Evolutionary conservation across 805 yeast genomes (phyloP).

Genomic region (Metschnikowia cerradonensis): DNA sequence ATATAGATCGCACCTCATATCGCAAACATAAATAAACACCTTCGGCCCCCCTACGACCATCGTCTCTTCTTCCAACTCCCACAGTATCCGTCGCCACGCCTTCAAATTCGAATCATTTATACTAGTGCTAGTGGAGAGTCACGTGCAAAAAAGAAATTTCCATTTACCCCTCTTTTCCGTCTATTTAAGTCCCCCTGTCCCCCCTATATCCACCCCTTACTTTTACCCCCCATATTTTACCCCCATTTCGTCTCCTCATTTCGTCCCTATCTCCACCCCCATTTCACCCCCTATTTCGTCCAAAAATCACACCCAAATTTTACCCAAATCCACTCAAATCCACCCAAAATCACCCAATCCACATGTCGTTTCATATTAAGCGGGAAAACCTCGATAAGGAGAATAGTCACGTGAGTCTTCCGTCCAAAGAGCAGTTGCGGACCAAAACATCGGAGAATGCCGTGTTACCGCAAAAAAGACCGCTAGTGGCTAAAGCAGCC

Average conservation of each 20-base stretch:
- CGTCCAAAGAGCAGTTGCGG: constrained; percentile 3
- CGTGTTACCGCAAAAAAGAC: neutral
- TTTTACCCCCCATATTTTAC: no score
- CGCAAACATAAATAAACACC: constrained; percentile 10
- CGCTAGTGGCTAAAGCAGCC: neutral
- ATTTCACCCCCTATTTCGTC: no score
- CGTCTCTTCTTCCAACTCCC: neutral
- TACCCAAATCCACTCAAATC: no score
- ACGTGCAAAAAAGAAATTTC: neutral
- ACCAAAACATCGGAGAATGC: constrained; percentile 1
- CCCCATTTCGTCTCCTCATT: no score
- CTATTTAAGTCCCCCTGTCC: no score
- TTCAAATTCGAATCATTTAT: neutral
- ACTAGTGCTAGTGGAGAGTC: no score
- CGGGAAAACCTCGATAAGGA: constrained; percentile 12
- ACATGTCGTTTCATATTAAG: constrained; percentile 1
- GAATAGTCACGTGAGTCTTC: constrained; percentile 4
- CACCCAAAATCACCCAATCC: neutral
- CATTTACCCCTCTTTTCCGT: no score
- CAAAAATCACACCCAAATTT: no score
- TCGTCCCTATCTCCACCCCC: no score
- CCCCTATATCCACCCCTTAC: no score
- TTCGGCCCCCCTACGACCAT: neutral
- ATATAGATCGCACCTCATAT: neutral
- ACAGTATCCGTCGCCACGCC: neutral